These are phyloP conservation scores for cucumber (Cucumis sativus) DNA, from an alignment of 306 rosid species.

Conservation along the genomic window DNA sequence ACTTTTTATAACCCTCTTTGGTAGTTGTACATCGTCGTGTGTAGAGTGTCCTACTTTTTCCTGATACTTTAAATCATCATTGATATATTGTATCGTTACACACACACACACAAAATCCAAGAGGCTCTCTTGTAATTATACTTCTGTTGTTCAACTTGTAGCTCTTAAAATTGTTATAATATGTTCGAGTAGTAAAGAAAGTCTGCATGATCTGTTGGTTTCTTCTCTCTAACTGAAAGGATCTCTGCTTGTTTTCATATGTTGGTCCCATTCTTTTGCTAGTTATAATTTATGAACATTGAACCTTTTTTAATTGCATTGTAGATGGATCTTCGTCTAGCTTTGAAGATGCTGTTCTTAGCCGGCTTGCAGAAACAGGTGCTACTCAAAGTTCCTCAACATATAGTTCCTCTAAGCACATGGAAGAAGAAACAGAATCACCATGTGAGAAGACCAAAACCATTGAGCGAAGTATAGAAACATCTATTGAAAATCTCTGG, in stretches of 20 bases:
- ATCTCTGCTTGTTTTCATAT: neutral
- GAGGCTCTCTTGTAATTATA: neutral
- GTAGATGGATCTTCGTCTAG: conserved; percentile 46
- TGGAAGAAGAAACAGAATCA: conserved; percentile 31
- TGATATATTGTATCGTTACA: too few relatives aligned
- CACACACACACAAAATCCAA: too few relatives aligned
- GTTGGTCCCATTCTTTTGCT: neutral
- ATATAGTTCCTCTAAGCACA: conserved; percentile 17
- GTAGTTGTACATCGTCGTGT: neutral
- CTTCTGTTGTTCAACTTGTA: neutral
- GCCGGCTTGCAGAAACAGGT: conserved; percentile 63
- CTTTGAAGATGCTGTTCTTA: conserved; percentile 56
- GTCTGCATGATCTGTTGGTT: neutral
- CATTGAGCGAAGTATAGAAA: conserved; percentile 27
- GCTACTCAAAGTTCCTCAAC: conserved; percentile 83
- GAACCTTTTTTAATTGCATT: conserved; percentile 14
- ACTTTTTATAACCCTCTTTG: neutral
- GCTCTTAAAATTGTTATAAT: neutral
- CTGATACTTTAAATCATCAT: neutral
- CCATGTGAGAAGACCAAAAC: conserved; percentile 27
- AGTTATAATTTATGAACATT: neutral
- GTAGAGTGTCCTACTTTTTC: neutral
- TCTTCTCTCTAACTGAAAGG: neutral
- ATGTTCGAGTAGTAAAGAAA: neutral
- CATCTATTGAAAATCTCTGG: conserved; percentile 41